phyloP scores from a whole-genome alignment of 495 filamentous ascomycete species.

The Lindgomyces ingoldianus region DNA sequence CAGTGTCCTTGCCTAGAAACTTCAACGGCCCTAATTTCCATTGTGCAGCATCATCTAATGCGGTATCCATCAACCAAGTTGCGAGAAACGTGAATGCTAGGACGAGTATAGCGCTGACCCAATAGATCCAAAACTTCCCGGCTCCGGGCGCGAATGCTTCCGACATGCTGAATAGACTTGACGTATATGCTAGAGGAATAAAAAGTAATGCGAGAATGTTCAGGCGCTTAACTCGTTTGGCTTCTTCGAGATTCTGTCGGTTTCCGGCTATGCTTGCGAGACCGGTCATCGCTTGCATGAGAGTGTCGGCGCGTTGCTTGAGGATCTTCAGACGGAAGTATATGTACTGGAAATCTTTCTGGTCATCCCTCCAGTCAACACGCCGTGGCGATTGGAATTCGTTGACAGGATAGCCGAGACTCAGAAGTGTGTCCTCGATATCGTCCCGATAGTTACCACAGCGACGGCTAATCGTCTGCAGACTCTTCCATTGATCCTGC shows the following conservation, averaged over 20 bases:
- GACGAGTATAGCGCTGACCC: constrained; percentile 18
- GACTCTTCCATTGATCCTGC: constrained; percentile 32
- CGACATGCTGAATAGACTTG: constrained; percentile 31
- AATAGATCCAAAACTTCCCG: constrained; percentile 34
- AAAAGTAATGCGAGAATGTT: constrained; percentile 30
- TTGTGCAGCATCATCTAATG: constrained; percentile 28
- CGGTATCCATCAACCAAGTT: constrained; percentile 19
- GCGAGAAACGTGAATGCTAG: constrained; percentile 16
- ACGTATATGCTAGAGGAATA: constrained; percentile 31
- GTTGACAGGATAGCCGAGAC: constrained; percentile 23
- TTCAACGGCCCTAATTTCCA: constrained; percentile 24
- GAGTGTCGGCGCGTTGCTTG: constrained; percentile 31
- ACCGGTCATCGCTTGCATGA: constrained; percentile 36
- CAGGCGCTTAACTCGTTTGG: constrained; percentile 31
- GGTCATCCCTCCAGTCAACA: constrained; percentile 15
- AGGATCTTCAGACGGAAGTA: constrained; percentile 34
- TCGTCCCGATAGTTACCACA: constrained; percentile 38
- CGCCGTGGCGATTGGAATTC: neutral
- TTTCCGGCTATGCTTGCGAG: constrained; percentile 34
- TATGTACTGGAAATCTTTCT: constrained; percentile 34
- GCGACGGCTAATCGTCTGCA: constrained; percentile 33
- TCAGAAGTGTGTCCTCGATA: constrained; percentile 34
- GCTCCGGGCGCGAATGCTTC: constrained; percentile 25
- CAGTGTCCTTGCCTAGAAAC: constrained; percentile 1
- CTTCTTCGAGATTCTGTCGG: constrained; percentile 35